Conservation (phyloP, 2,329 filamentous ascomycete genomes). For the Arthrobotrys sphaeroides region DNA sequence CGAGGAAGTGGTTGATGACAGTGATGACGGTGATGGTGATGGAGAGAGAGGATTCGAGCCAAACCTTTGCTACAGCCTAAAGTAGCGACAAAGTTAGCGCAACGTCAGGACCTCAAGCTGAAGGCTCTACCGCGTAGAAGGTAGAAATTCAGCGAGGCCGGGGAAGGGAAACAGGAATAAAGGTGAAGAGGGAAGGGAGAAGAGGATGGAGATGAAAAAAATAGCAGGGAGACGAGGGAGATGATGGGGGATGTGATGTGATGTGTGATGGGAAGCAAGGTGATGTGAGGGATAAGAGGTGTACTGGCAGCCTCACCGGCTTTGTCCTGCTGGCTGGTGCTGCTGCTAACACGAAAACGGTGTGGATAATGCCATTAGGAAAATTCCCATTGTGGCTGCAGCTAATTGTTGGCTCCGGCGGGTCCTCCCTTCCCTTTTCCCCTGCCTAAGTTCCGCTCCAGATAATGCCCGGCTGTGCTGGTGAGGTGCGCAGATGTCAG, state of each 20-base stretch:
- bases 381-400: slow-evolving; percentile 10
- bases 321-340: no score
- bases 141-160: slow-evolving; percentile 30
- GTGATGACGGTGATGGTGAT: neutral
- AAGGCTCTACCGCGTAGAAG: slow-evolving; percentile 31
- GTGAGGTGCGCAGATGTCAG: slow-evolving; percentile 26
- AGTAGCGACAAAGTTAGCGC: slow-evolving; percentile 43
- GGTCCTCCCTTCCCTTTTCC: slow-evolving; percentile 19
- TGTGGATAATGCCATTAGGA: neutral
- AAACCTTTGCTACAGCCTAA: slow-evolving; percentile 40
- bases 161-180: slow-evolving; percentile 6
- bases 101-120: slow-evolving; percentile 31
- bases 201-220: slow-evolving; percentile 16
- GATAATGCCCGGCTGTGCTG: neutral
- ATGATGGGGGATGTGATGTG: slow-evolving; percentile 10
- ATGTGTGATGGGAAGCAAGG: slow-evolving; percentile 19
- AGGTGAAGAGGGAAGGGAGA: neutral
- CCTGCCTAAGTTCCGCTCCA: neutral
- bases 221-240: slow-evolving; percentile 5
- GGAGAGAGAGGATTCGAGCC: slow-evolving; percentile 17
- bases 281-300: slow-evolving; percentile 6
- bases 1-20: slow-evolving; percentile 3
- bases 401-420: slow-evolving; percentile 2
- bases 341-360: slow-evolving; percentile 10
- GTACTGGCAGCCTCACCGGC: neutral